These are phyloP conservation scores for Blastobotrys arbuscula DNA, from an alignment of 1,139 yeast genomes.

Conservation along the genomic window DNA sequence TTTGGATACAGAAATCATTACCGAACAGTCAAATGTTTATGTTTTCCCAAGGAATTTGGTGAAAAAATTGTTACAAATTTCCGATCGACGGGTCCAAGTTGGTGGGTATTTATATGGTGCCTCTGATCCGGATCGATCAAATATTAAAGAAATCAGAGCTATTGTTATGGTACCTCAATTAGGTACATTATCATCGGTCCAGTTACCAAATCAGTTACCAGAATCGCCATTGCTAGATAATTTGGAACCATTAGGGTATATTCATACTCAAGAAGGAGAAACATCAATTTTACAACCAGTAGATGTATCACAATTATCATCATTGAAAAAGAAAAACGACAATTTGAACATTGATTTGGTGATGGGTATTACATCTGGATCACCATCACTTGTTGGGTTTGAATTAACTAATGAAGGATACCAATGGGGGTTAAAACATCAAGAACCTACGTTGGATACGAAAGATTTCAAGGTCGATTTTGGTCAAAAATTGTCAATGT, in stretches of 20 bases:
- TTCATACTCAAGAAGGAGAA: conserved; percentile 69
- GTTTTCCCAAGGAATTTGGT: conserved; percentile 78
- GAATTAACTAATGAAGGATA: conserved; percentile 59
- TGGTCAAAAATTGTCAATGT: conserved; percentile 60
- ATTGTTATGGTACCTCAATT: conserved; percentile 85
- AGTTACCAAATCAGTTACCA: conserved; percentile 50
- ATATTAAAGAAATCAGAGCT: conserved; percentile 70
- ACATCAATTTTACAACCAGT: conserved; percentile 55
- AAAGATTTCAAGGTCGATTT: conserved; percentile 58
- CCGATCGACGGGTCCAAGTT: conserved; percentile 78
- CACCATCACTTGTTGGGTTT: conserved; percentile 69
- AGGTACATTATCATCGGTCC: conserved; percentile 64
- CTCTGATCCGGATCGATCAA: conserved; percentile 57
- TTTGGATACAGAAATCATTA: conserved; percentile 45
- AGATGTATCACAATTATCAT: conserved; percentile 56
- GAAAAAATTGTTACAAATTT: conserved; percentile 68
- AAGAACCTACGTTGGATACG: conserved; percentile 51
- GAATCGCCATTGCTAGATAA: conserved; percentile 32
- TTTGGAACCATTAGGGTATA: conserved; percentile 37
- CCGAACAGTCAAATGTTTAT: conserved; percentile 42
- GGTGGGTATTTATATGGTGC: conserved; percentile 76
- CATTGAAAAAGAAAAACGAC: conserved; percentile 33
- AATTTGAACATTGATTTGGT: conserved; percentile 50
- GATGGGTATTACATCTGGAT: conserved; percentile 77
- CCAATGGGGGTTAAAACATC: conserved; percentile 69